Evolutionary conservation across 805 yeast genomes (phyloP), one percentile per base, ranked within the genome.

Genomic region (Yarrowia deformans): DNA sequence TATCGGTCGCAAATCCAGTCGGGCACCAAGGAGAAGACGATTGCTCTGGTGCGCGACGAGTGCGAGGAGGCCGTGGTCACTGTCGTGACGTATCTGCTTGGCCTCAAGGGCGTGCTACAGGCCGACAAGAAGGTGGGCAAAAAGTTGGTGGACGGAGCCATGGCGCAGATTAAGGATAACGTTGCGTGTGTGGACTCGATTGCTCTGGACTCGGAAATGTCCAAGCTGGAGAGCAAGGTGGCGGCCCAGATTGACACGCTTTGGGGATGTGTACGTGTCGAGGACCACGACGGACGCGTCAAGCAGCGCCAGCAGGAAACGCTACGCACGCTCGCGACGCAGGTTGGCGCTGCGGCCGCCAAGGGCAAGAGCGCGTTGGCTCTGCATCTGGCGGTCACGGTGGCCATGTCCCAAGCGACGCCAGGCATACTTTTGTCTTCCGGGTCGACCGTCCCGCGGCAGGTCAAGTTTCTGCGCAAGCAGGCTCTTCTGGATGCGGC

Each of bases 121-220:
- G 48, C 32, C 18, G 68, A 63, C 56, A 63, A 63, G 10, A 63
- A 63, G 56, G 56, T 63, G 34, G 68, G 68, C 32, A 63, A 63
- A 48, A 63, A 63, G 56, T n/a, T 63, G 56, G 55, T 63, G 45
- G 68, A 63, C 14, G 68, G 56, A 29, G 43, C 48, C 8, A 40
- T 63, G 68, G 42, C 46, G 13, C 66, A 60, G 66, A 60, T 60
- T 45, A 60, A 60, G 52, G 66, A 60, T 60, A 60, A 60, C 66
- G 66, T 60, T 60, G 32, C 52, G 18, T 43, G 42, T 34, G 50
- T 60, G 52, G 66, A 39, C 56, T 35, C 50, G 61, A 40, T 66
- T 54, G 52, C 42, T 50, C 69, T 63, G 48, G 56, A 63, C 48
- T 48, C 56, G 56, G 68, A 63, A 63, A 63, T 63, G 68, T 63